Evolutionary conservation across 2,329 filamentous ascomycete genomes (phyloP).

Genomic region (Incumbomyces lentus): DNA sequence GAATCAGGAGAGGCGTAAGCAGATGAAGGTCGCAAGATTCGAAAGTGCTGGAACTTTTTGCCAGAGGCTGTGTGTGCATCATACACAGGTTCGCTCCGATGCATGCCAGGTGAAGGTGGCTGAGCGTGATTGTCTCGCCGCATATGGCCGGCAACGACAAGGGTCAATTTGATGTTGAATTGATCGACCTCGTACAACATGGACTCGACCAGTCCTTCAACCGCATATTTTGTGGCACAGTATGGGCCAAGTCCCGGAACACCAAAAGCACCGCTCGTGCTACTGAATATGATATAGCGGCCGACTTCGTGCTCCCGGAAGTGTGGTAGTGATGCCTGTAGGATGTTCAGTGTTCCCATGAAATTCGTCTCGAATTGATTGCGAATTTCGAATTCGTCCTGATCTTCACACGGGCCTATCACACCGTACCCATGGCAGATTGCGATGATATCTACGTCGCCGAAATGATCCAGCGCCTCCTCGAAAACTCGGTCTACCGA

Average conservation of each 20-base stretch:
- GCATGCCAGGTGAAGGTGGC: slow-evolving; percentile 21
- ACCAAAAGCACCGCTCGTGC: slow-evolving; percentile 81
- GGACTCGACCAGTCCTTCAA: slow-evolving; percentile 88
- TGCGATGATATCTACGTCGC: slow-evolving; percentile 75
- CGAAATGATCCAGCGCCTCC: slow-evolving; percentile 62
- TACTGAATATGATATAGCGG: slow-evolving; percentile 89
- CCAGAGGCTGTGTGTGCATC: slow-evolving; percentile 10
- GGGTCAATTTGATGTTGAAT: slow-evolving; percentile 86
- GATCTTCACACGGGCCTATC: slow-evolving; percentile 90
- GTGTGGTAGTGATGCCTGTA: slow-evolving; percentile 78
- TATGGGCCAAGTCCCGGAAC: slow-evolving; percentile 89
- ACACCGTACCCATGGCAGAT: slow-evolving; percentile 95
- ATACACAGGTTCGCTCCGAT: not conserved
- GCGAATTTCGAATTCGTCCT: slow-evolving; percentile 86
- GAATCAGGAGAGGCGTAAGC: slow-evolving; percentile 68
- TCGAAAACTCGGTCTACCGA: slow-evolving; percentile 66
- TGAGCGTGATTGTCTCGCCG: slow-evolving; percentile 60
- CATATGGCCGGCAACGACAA: slow-evolving; percentile 85
- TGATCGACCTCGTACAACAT: slow-evolving; percentile 91
- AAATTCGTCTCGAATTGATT: slow-evolving; percentile 98
- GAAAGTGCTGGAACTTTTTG: slow-evolving; percentile 69
- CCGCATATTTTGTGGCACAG: slow-evolving; percentile 93
- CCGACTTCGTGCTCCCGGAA: slow-evolving; percentile 67
- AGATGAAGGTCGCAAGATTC: slow-evolving; percentile 75
- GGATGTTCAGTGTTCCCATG: slow-evolving; percentile 87